Evolutionary conservation across 306 rosid genomes (phyloP).

Genomic region (apple (Malus domestica)): ASM211411v1 NC_041800.1:18155501-18156000

Average conservation of each 20-base stretch:
- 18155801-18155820: too few relatives aligned
- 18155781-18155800: too few relatives aligned
- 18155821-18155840: too few relatives aligned
- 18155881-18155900: too few relatives aligned
- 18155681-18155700: not conserved
- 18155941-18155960: too few relatives aligned
- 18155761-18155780: too few relatives aligned
- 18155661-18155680: not conserved
- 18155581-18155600: conserved; percentile 78
- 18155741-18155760: not conserved
- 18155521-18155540: conserved; percentile 47
- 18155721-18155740: not conserved
- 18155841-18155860: too few relatives aligned
- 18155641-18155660: not conserved
- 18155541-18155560: conserved; percentile 83
- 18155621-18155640: not conserved
- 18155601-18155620: not conserved
- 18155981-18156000: too few relatives aligned
- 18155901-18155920: too few relatives aligned
- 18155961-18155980: too few relatives aligned
- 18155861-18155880: too few relatives aligned
- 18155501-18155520: conserved; percentile 69
- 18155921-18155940: too few relatives aligned
- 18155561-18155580: conserved; percentile 90
- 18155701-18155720: not conserved